Conservation (phyloP, 108 stramenopile species). For the Stephanodiscus triporus region DNA sequence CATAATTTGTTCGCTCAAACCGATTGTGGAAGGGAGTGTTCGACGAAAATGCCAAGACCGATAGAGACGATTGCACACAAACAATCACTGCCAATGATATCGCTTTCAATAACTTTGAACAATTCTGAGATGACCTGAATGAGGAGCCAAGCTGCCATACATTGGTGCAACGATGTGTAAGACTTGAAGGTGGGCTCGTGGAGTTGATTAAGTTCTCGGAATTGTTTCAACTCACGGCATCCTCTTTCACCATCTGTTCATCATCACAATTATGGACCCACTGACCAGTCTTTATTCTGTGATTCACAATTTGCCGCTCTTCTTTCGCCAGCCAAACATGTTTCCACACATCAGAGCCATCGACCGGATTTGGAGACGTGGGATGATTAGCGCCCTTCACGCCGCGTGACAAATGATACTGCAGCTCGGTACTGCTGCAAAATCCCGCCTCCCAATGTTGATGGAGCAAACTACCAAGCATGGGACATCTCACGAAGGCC, state of each 20-base stretch:
- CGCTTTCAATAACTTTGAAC: neutral
- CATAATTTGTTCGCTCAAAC: neutral
- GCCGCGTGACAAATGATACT: slow-evolving; percentile 46
- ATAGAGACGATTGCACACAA: neutral
- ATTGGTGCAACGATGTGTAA: neutral
- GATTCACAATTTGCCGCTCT: slow-evolving; percentile 58
- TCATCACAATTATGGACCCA: slow-evolving; percentile 47
- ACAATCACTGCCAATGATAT: neutral
- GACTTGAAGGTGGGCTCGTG: neutral
- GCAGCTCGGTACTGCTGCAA: slow-evolving; percentile 74
- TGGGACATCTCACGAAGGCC: slow-evolving; percentile 85
- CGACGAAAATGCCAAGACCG: slow-evolving; percentile 6
- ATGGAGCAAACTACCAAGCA: slow-evolving; percentile 85
- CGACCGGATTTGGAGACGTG: neutral
- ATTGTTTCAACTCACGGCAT: slow-evolving; percentile 21
- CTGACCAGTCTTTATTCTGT: slow-evolving; percentile 56
- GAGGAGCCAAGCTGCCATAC: neutral
- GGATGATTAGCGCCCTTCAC: neutral
- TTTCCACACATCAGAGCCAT: slow-evolving; percentile 61
- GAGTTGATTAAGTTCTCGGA: neutral
- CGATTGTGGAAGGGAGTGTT: neutral
- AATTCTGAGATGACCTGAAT: neutral
- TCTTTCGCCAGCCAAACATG: slow-evolving; percentile 70
- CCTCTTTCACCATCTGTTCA: neutral
- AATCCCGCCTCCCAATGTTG: slow-evolving; percentile 79